These are phyloP conservation scores for Cyberlindnera samutprakarnensis DNA, from an alignment of 805 yeast species.

Conservation along the genomic window DNA sequence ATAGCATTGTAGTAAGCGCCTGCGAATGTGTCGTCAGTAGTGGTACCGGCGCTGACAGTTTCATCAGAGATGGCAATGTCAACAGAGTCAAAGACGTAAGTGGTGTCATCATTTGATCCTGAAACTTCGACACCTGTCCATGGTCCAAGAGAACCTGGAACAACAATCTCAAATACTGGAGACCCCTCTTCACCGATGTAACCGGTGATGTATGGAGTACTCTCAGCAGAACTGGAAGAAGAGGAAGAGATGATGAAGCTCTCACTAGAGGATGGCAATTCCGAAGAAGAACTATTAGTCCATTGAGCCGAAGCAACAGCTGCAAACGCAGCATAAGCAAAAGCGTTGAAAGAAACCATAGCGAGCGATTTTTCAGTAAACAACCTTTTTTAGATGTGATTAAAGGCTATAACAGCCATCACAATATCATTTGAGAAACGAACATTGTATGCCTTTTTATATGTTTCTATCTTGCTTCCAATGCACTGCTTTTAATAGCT, in stretches of 20 bases:
- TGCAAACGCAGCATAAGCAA: conserved; percentile 8
- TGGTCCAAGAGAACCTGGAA: conserved; percentile 19
- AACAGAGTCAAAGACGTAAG: conserved; percentile 14
- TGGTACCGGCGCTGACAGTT: conserved; percentile 5
- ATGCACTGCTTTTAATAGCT: too few relatives aligned
- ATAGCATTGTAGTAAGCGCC: conserved; percentile 9
- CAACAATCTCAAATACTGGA: conserved; percentile 19
- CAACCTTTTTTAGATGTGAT: too few relatives aligned
- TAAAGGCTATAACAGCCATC: too few relatives aligned
- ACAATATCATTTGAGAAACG: too few relatives aligned
- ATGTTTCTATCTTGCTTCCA: too few relatives aligned
- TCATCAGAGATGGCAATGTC: conserved; percentile 12
- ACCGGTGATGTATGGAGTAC: conserved; percentile 20
- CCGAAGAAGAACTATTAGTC: conserved; percentile 8
- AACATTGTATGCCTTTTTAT: too few relatives aligned
- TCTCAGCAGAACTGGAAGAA: conserved; percentile 12
- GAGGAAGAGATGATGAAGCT: conserved; percentile 15
- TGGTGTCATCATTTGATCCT: conserved; percentile 16
- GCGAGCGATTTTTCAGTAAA: conserved; percentile 8
- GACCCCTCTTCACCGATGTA: conserved; percentile 18
- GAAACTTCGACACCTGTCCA: conserved; percentile 15
- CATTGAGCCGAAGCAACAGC: conserved; percentile 14
- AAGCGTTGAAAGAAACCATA: conserved; percentile 8
- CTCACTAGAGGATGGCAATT: conserved; percentile 5
- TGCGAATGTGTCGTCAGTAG: conserved; percentile 10